phyloP scores from a whole-genome alignment of 495 filamentous ascomycete genomes.

The Aspergillus homomorphus region DNA sequence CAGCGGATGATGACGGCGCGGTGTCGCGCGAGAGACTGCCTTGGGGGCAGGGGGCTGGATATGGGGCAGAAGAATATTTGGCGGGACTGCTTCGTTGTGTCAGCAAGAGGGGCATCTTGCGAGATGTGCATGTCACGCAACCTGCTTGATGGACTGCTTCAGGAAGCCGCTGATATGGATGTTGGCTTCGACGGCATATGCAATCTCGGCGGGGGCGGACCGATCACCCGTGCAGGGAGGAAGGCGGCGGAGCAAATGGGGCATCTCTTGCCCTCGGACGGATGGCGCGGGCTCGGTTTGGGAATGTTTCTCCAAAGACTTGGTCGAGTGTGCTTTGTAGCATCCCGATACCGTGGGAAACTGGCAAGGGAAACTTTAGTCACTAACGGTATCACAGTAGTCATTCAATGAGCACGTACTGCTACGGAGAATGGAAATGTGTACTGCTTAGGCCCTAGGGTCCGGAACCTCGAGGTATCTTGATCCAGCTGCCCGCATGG shows the following conservation, averaged over 20 bases:
- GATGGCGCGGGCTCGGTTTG: too few relatives aligned
- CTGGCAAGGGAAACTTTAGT: neutral
- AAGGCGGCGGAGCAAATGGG: slow-evolving; percentile 17
- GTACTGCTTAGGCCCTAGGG: neutral
- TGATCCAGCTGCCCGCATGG: neutral
- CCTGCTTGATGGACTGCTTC: neutral
- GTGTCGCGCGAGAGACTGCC: neutral
- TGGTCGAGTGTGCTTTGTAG: neutral
- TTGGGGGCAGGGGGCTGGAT: neutral
- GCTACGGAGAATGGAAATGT: neutral
- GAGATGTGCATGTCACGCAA: slow-evolving; percentile 1
- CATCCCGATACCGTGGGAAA: neutral
- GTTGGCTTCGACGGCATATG: slow-evolving; percentile 12
- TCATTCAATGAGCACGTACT: neutral
- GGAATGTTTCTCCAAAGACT: neutral
- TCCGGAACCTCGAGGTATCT: neutral
- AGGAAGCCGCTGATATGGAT: neutral
- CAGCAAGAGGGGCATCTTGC: neutral
- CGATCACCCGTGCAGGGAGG: slow-evolving; percentile 12
- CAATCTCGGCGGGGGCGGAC: slow-evolving; percentile 7
- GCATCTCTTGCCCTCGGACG: neutral
- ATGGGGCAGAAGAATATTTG: neutral
- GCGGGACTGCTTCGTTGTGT: neutral
- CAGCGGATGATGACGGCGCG: neutral
- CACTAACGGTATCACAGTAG: neutral